Percentiles rank a stretch among this genome's conserved stretches.
phyloP scores from a whole-genome alignment of 2,329 filamentous ascomycete genomes.

The Colletotrichum sp. region DNA sequence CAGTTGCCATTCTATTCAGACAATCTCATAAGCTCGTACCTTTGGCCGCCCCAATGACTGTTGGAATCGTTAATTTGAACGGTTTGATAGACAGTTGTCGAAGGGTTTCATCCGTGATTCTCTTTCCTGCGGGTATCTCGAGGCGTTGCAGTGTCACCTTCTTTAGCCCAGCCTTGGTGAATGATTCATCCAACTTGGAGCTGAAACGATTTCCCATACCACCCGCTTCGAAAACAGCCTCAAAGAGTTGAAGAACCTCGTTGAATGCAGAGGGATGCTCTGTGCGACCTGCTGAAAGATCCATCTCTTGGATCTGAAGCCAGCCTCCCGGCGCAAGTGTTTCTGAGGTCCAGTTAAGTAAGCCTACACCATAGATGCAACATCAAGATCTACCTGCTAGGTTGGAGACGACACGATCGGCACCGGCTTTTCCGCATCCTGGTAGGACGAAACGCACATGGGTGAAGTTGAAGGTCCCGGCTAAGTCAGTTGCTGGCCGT shows the following conservation, averaged over 20 bases:
- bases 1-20: rapidly evolving
- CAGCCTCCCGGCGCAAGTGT: background rate
- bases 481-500: background rate
- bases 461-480: background rate
- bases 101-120: background rate
- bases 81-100: background rate
- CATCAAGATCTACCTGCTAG: background rate
- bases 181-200: background rate
- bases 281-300: background rate
- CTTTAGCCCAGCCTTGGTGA: background rate
- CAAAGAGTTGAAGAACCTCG: background rate
- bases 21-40: background rate
- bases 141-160: background rate
- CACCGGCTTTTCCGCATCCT: background rate
- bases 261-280: background rate
- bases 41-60: background rate
- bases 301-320: background rate
- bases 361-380: rapidly evolving
- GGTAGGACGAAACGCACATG: background rate
- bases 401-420: background rate
- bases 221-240: background rate
- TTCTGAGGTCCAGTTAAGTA: background rate
- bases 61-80: background rate
- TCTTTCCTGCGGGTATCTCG: background rate
- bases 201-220: background rate